Base-by-base conservation (phyloP, 1,284 basidiomycete species). In the Boletellus deceptivus region DNA sequence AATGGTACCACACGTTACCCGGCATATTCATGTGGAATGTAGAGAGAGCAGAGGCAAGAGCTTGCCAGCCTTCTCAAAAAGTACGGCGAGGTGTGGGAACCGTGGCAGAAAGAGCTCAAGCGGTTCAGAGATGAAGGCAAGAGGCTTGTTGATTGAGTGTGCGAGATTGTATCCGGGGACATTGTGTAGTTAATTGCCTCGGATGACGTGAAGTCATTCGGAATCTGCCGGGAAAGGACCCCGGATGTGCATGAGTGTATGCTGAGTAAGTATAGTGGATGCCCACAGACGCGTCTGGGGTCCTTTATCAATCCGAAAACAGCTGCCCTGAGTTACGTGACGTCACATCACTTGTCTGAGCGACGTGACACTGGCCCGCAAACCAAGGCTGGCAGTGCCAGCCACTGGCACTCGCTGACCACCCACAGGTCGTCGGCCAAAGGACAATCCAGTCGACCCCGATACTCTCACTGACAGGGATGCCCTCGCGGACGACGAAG, bases 41-140 rank as follows among this genome's bases (percentile, higher is more conserved):
- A 93, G 91, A 82, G 72, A 62, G 92, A 95, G 67, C 93, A 98
- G 70, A 76, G 86, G 49, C 79, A 84, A 51, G 94, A 97, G 65
- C 76, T 97, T 31, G 76, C 78, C 16, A 63, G 75, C 45, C 73
- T 97, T 45, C 63, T 97, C 52, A 82, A 78, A 66, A 96, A 95
- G 70, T 97, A 97, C 60, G 92, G 92, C 0, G 64, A 81, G 20
- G 76, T 75, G 2, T 93, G 88, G 82, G 86, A 86, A 60, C 91
- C 91, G 4, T 98, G 92, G 91, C 78, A 75, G 63, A 80, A 78
- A 47, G 93, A 94, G 71, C 70, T 93, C 45, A 80, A 80, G 59
- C 89, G 86, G 70, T 93, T 91, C 67, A 88, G 83, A 63, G 86
- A 89, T 49, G 80, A 82, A 48, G 91, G 89, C 8, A 77, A 84